Conservation (phyloP, 1,284 basidiomycete genomes). For the Cutaneotrichosporon sp. region DNA sequence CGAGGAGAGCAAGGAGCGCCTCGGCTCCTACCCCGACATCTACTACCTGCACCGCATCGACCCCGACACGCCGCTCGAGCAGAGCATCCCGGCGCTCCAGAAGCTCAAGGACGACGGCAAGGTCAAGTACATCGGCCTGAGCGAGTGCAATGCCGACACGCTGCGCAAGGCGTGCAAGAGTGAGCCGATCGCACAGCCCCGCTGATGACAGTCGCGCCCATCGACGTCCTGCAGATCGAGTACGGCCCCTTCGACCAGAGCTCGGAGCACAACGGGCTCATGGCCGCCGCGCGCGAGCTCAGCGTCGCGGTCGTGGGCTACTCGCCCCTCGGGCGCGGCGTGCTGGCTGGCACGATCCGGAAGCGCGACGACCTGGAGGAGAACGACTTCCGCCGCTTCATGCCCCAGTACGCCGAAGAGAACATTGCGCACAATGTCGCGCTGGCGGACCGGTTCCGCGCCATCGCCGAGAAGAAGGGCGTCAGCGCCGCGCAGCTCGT, state of each 20-base stretch:
- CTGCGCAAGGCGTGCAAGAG: slow-evolving; percentile 62
- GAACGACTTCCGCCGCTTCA: slow-evolving; percentile 40
- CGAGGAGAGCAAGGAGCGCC: slow-evolving; percentile 43
- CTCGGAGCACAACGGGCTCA: slow-evolving; percentile 52
- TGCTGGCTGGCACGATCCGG: slow-evolving; percentile 33
- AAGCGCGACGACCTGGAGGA: slow-evolving; percentile 36
- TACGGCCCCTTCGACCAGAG: slow-evolving; percentile 55
- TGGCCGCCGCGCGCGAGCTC: slow-evolving; percentile 50
- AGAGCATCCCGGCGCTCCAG: slow-evolving; percentile 46
- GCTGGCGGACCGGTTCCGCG: slow-evolving; percentile 38
- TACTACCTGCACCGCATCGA: slow-evolving; percentile 55
- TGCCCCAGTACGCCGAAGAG: slow-evolving; percentile 46
- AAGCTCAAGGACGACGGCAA: slow-evolving; percentile 52
- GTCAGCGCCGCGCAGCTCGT: slow-evolving; percentile 51
- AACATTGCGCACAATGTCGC: slow-evolving; percentile 50
- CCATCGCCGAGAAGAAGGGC: slow-evolving; percentile 44
- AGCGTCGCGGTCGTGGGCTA: slow-evolving; percentile 53
- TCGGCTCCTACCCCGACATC: slow-evolving; percentile 51
- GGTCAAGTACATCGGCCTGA: slow-evolving; percentile 54
- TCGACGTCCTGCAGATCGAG: slow-evolving; percentile 55
- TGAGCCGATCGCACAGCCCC: too few relatives aligned
- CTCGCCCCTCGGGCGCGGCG: slow-evolving; percentile 51
- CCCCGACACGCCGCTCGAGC: slow-evolving; percentile 41
- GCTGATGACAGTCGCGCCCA: slow-evolving; percentile 43
- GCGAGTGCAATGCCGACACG: slow-evolving; percentile 62